Percentiles rank a stretch among this genome's conserved stretches.
Evolutionary conservation across 2,329 filamentous ascomycete species (phyloP).

Genomic region (Xenoacremonium recifei): DNA sequence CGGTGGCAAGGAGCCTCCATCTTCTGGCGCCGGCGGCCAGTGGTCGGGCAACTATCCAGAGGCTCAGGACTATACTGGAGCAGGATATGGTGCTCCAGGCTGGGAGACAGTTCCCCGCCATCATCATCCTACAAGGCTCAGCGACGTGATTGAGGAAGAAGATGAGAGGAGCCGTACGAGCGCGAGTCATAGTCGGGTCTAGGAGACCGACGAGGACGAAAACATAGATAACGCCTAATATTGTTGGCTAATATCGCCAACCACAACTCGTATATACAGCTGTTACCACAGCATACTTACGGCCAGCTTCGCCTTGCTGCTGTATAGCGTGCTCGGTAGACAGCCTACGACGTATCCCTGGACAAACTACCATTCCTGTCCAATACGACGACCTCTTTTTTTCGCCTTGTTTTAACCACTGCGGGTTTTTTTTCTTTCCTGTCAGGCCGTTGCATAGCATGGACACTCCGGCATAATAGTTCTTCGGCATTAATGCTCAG

Average conservation of each 20-base stretch:
- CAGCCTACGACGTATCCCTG: too few species aligned
- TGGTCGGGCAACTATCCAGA: slow-evolving; percentile 43
- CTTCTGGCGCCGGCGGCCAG: slow-evolving; percentile 31
- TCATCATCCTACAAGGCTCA: slow-evolving; percentile 84
- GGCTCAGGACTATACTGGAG: slow-evolving; percentile 62
- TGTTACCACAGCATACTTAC: not conserved
- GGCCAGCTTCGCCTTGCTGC: too few species aligned
- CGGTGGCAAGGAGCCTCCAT: slow-evolving; percentile 31
- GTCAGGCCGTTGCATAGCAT: slow-evolving; percentile 17
- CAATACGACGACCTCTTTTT: slow-evolving; percentile 5
- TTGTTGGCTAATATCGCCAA: too few species aligned
- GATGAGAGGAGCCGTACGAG: slow-evolving; percentile 78
- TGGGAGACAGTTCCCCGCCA: slow-evolving; percentile 80
- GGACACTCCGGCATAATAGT: slow-evolving; percentile 12
- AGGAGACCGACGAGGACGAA: slow-evolving; percentile 27
- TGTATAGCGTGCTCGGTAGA: too few species aligned
- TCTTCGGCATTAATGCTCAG: slow-evolving; percentile 12
- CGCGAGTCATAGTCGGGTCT: slow-evolving; percentile 58
- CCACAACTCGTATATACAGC: not conserved
- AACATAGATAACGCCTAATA: too few species aligned
- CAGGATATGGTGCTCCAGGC: slow-evolving; percentile 63
- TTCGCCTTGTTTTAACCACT: slow-evolving; percentile 2
- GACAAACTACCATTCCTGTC: too few species aligned
- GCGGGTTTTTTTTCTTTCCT: slow-evolving; percentile 12
- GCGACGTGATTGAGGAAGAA: slow-evolving; percentile 84